phyloP scores from a whole-genome alignment of 2,329 filamentous ascomycete species.

The Hymenoscyphus fraxineus region DNA sequence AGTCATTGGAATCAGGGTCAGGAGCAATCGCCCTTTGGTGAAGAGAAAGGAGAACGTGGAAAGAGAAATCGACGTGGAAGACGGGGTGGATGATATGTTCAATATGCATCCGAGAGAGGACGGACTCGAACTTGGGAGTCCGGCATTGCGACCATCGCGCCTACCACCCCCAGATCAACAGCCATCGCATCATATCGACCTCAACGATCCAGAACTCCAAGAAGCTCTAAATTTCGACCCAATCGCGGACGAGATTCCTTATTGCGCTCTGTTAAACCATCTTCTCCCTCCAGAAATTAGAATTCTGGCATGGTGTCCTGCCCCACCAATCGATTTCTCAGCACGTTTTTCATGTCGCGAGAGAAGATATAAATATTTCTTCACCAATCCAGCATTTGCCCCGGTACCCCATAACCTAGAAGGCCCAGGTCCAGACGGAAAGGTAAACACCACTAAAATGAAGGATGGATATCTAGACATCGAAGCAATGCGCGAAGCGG shows the following conservation, averaged over 20 bases:
- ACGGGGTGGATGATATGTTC: slow-evolving; percentile 14
- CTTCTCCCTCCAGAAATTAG: slow-evolving; percentile 87
- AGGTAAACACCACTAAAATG: slow-evolving; percentile 28
- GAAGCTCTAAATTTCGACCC: slow-evolving; percentile 54
- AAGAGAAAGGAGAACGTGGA: slow-evolving; percentile 26
- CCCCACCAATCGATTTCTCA: slow-evolving; percentile 74
- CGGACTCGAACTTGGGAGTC: slow-evolving; percentile 27
- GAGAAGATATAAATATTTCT: slow-evolving; percentile 93
- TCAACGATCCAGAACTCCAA: slow-evolving; percentile 29
- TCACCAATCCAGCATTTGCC: slow-evolving; percentile 85
- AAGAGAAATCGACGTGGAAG: slow-evolving; percentile 15
- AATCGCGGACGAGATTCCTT: slow-evolving; percentile 76
- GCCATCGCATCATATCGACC: slow-evolving; percentile 18
- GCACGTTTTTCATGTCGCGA: slow-evolving; percentile 91
- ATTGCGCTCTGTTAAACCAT: slow-evolving; percentile 78
- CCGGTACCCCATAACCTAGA: slow-evolving; percentile 58
- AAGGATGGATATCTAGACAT: slow-evolving; percentile 82
- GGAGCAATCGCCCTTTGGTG: slow-evolving; percentile 68
- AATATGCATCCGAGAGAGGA: slow-evolving; percentile 28
- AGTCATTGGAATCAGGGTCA: slow-evolving; percentile 77
- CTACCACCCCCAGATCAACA: slow-evolving; percentile 14
- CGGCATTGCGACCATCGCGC: slow-evolving; percentile 25
- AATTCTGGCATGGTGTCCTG: slow-evolving; percentile 87
- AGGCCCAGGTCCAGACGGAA: slow-evolving; percentile 27
- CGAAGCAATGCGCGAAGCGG: slow-evolving; percentile 77